These are phyloP conservation scores for Stephania yunnanensis DNA, from an alignment of 164 flowering plant species.

Conservation along the genomic window DNA sequence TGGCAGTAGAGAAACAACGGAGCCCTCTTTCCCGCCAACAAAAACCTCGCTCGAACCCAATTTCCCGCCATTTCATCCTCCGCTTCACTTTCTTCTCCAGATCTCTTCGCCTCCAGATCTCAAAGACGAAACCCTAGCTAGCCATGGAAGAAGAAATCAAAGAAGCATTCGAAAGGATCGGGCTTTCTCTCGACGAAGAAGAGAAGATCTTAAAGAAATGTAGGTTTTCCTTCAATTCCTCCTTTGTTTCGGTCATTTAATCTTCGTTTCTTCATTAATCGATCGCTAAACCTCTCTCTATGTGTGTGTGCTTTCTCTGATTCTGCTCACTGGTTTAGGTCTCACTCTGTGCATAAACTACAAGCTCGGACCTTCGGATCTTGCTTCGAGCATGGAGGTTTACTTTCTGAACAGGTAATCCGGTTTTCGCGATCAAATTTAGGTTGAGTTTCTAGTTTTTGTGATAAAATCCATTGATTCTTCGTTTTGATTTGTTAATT, in stretches of 20 bases:
- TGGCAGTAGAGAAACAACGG: background rate
- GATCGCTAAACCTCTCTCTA: background rate
- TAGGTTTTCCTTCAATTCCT: conserved; percentile 21
- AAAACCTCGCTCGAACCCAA: background rate
- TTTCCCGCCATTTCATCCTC: conserved; percentile 22
- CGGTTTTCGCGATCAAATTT: background rate
- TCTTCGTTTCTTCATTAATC: background rate
- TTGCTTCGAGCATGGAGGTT: conserved; percentile 86
- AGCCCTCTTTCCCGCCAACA: background rate
- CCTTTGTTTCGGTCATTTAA: background rate
- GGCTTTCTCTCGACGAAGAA: conserved; percentile 60
- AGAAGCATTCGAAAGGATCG: conserved; percentile 53
- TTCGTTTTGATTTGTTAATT: background rate
- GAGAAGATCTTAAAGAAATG: conserved; percentile 65
- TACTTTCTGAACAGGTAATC: conserved; percentile 77
- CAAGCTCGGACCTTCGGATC: conserved; percentile 73
- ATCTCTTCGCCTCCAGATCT: background rate
- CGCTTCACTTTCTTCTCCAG: background rate
- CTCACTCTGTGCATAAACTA: conserved; percentile 72
- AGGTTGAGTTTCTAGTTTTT: background rate
- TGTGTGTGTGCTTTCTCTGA: background rate
- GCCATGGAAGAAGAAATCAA: conserved; percentile 78
- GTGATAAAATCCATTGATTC: background rate
- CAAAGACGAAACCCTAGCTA: conserved; percentile 16
- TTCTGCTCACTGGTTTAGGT: conserved; percentile 33